Evolutionary conservation across 352 stramenopile species (phyloP).

Genomic region (Pelagophyceae sp.): DNA sequence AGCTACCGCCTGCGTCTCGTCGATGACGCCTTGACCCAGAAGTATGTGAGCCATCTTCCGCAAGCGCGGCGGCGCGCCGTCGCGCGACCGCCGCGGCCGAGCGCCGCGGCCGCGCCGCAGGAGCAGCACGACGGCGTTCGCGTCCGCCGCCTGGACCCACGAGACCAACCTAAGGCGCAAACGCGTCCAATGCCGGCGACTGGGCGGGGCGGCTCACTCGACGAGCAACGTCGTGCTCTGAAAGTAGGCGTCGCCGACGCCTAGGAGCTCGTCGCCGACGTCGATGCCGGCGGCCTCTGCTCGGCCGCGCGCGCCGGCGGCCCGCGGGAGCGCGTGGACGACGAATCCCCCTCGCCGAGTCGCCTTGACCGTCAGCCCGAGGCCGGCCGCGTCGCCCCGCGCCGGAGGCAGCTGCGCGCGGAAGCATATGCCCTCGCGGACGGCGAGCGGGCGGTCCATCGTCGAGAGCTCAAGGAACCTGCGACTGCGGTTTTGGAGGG

Average conservation of each 20-base stretch:
- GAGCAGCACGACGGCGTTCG: neutral
- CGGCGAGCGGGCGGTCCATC: no score
- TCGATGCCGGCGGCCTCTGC: neutral
- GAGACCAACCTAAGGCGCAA: neutral
- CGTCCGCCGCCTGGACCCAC: neutral
- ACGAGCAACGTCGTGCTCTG: neutral
- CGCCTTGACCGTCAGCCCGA: conserved; percentile 8
- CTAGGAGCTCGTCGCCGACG: conserved; percentile 9
- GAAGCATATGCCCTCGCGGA: neutral
- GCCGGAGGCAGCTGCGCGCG: neutral
- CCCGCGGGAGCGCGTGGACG: conserved; percentile 8
- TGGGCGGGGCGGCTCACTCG: neutral
- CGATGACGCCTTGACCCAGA: neutral
- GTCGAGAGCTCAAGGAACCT: no score
- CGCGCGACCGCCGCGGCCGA: neutral
- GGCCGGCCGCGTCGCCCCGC: neutral
- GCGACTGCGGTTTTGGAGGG: no score
- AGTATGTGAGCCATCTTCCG: neutral
- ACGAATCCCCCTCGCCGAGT: neutral
- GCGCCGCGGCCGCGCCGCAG: neutral
- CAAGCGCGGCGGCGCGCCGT: neutral
- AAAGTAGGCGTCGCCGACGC: conserved; percentile 3
- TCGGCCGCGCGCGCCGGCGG: neutral
- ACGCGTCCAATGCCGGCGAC: neutral
- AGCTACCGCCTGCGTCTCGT: neutral